Evolutionary conservation across 1,284 basidiomycete species (phyloP).

Genomic region (Trametes polyzona): DNA sequence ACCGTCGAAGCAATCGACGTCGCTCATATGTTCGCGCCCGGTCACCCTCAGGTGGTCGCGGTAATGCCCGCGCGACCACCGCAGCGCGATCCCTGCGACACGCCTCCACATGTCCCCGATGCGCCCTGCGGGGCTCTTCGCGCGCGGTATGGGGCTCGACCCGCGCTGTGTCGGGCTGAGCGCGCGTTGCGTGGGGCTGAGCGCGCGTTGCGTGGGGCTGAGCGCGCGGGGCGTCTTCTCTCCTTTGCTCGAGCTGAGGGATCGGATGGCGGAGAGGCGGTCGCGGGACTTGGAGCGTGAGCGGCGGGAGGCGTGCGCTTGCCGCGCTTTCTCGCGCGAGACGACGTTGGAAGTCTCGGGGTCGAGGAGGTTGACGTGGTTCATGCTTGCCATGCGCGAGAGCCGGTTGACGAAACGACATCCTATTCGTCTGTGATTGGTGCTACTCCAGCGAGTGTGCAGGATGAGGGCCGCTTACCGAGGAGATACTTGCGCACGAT

Average conservation of each 20-base stretch:
- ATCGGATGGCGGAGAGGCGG: constrained; percentile 13
- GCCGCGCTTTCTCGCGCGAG: constrained; percentile 43
- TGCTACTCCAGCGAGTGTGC: no score
- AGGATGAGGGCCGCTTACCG: constrained; percentile 56
- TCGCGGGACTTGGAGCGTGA: constrained; percentile 24
- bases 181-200: no score
- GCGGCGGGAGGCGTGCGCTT: constrained; percentile 28
- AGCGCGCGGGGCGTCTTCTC: no score
- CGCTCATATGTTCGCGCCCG: constrained; percentile 76
- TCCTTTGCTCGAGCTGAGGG: constrained; percentile 18
- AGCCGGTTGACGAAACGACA: constrained; percentile 70
- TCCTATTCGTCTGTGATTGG: no score
- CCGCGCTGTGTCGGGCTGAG: constrained; percentile 16
- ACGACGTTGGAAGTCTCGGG: constrained; percentile 48
- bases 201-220: constrained; percentile 15
- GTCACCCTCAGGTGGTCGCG: constrained; percentile 64
- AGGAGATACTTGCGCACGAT: constrained; percentile 87
- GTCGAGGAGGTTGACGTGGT: constrained; percentile 40
- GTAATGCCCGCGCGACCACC: constrained; percentile 57
- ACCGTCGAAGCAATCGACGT: constrained; percentile 76
- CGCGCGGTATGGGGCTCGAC: constrained; percentile 9
- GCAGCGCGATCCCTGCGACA: constrained; percentile 48
- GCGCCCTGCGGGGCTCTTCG: constrained; percentile 24
- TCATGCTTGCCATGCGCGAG: constrained; percentile 42
- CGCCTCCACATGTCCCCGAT: constrained; percentile 53